phyloP scores from a whole-genome alignment of 306 rosid genomes.

The Mucuna pruriens region DNA sequence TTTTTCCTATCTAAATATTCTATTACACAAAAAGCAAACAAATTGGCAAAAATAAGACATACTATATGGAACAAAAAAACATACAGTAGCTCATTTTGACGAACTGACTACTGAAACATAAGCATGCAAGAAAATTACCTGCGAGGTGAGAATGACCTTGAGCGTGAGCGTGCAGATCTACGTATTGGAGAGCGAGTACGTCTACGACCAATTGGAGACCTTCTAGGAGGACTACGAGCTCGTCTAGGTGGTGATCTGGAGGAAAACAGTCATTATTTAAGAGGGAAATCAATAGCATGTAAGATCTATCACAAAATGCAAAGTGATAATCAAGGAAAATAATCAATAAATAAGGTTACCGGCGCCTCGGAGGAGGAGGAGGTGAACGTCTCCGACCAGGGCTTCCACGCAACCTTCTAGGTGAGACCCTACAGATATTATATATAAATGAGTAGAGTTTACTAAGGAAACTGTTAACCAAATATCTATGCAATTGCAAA shows the following conservation, averaged over 20 bases:
- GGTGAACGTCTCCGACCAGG: constrained; percentile 91
- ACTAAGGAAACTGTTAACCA: neutral
- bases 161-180: constrained; percentile 82
- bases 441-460: constrained; percentile 7
- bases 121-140: constrained; percentile 57
- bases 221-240: constrained; percentile 94
- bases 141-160: constrained; percentile 89
- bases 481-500: neutral
- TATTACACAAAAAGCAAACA: neutral
- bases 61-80: neutral
- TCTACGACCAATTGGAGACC: constrained; percentile 85
- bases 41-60: neutral
- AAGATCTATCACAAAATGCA: neutral
- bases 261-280: constrained; percentile 31
- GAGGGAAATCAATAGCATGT: constrained; percentile 10
- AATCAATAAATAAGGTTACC: constrained; percentile 51
- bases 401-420: constrained; percentile 92
- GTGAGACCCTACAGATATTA: constrained; percentile 52
- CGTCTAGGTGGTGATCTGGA: constrained; percentile 87
- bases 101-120: constrained; percentile 6
- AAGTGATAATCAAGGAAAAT: neutral
- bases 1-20: constrained; percentile 16
- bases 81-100: neutral
- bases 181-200: constrained; percentile 92
- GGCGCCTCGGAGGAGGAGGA: constrained; percentile 86